Evolutionary conservation across 2,329 filamentous ascomycete genomes (phyloP).

Genomic region (Paecilomyces niveus): DNA sequence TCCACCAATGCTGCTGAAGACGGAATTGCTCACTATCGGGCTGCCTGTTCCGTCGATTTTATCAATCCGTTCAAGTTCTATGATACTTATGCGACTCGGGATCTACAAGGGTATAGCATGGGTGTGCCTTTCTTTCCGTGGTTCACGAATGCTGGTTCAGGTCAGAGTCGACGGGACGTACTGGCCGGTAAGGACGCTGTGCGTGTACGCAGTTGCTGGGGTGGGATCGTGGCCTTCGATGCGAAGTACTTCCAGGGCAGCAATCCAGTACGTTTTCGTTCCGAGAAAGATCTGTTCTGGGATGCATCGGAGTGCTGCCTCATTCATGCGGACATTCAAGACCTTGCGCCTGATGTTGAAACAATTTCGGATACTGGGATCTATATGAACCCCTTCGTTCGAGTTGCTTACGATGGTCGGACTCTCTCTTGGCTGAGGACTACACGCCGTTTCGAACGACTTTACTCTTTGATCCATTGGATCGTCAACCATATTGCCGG

Average conservation of each 20-base stretch:
- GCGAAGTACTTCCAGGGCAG: conserved; percentile 36
- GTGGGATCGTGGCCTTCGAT: conserved; percentile 59
- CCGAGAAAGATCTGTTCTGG: conserved; percentile 53
- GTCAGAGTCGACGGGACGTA: conserved; percentile 55
- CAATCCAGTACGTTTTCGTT: conserved; percentile 48
- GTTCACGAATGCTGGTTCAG: conserved; percentile 50
- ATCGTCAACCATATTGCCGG: conserved; percentile 50
- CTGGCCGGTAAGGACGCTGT: conserved; percentile 53
- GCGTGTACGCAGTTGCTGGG: conserved; percentile 67
- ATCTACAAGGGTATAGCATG: conserved; percentile 60
- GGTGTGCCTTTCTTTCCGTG: conserved; percentile 68
- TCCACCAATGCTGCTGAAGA: conserved; percentile 49
- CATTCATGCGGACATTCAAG: conserved; percentile 44
- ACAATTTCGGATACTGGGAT: conserved; percentile 48
- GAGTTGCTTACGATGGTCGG: conserved; percentile 58
- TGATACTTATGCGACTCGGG: conserved; percentile 67
- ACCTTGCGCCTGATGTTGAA: conserved; percentile 20
- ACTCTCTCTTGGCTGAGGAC: conserved; percentile 54
- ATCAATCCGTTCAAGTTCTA: conserved; percentile 68
- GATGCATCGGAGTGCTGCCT: conserved; percentile 62
- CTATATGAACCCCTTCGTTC: conserved; percentile 68
- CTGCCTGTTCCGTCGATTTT: conserved; percentile 70
- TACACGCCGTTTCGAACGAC: conserved; percentile 57
- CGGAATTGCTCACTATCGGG: conserved; percentile 55
- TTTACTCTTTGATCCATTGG: conserved; percentile 54